Evolutionary conservation across 805 yeast genomes (phyloP).

Genomic region (Candida morakotiae): DNA sequence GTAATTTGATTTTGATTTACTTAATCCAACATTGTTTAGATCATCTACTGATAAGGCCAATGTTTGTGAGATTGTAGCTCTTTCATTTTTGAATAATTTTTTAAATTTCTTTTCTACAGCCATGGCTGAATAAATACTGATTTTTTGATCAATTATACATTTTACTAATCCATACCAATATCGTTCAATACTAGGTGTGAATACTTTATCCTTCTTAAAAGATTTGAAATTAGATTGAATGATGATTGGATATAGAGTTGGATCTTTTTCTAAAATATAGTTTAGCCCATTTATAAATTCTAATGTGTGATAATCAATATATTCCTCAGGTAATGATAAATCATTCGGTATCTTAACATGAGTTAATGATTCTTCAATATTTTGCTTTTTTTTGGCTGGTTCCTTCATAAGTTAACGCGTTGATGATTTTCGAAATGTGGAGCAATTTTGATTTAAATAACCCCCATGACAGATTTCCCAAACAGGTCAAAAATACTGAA

Average conservation of each 20-base stretch:
- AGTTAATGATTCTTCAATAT: conserved; percentile 13
- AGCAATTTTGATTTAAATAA: background rate
- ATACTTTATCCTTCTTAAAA: conserved; percentile 10
- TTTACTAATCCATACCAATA: conserved; percentile 36
- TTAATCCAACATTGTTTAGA: conserved; percentile 64
- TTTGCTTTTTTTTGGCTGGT: too few relatives aligned
- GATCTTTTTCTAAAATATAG: conserved; percentile 26
- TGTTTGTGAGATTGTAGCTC: conserved; percentile 53
- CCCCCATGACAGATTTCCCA: background rate
- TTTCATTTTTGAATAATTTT: conserved; percentile 24
- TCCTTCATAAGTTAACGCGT: too few relatives aligned
- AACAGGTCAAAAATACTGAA: too few relatives aligned
- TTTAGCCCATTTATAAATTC: conserved; percentile 30
- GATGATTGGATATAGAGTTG: conserved; percentile 29
- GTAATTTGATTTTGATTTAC: conserved; percentile 63
- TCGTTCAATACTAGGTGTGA: conserved; percentile 15
- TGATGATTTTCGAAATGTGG: too few relatives aligned
- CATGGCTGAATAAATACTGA: conserved; percentile 76
- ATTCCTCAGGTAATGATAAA: conserved; percentile 23
- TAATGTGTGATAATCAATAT: conserved; percentile 25
- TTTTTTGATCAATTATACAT: conserved; percentile 63
- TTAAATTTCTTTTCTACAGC: conserved; percentile 52
- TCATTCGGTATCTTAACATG: conserved; percentile 13
- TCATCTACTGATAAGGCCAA: conserved; percentile 37
- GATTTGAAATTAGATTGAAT: conserved; percentile 24